These are phyloP conservation scores for Coemansia sp. DNA, from an alignment of 192 early-diverging fungal species.

Conservation along the genomic window DNA sequence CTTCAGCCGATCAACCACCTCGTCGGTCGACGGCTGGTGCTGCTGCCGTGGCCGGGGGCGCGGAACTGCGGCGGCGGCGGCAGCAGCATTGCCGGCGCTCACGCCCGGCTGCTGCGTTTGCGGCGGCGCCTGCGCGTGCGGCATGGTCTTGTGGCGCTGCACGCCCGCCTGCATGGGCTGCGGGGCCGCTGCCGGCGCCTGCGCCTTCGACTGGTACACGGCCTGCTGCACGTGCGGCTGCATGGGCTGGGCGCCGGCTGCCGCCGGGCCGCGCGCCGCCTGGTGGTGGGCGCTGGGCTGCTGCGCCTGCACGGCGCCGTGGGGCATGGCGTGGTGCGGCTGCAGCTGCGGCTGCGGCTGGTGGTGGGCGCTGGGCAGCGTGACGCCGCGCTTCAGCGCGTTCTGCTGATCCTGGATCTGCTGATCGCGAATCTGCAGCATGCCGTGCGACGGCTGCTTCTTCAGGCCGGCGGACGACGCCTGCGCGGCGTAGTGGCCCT, in stretches of 20 bases:
- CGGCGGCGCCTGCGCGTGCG: constrained; percentile 13
- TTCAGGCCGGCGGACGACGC: constrained; percentile 4
- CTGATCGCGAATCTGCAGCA: constrained; percentile 28
- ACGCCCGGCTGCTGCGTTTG: not conserved
- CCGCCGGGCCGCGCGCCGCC: constrained; percentile 28
- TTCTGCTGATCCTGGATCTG: constrained; percentile 38
- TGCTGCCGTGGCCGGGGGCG: constrained; percentile 55
- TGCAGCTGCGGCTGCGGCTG: constrained; percentile 20
- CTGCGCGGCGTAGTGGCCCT: constrained; percentile 24
- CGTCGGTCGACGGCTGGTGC: constrained; percentile 59
- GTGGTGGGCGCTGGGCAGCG: constrained; percentile 22
- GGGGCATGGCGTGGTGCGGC: constrained; percentile 12
- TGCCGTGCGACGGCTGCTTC: constrained; percentile 16
- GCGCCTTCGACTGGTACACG: constrained; percentile 28
- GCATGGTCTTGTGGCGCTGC: constrained; percentile 6
- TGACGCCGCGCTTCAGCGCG: constrained; percentile 34
- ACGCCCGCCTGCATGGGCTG: constrained; percentile 26
- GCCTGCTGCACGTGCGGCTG: constrained; percentile 13
- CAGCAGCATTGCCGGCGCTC: not conserved
- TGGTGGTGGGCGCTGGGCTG: constrained; percentile 46
- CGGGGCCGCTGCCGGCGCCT: constrained; percentile 16
- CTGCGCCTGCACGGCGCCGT: constrained; percentile 21
- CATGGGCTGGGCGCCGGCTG: constrained; percentile 5
- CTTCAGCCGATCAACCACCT: constrained; percentile 78
- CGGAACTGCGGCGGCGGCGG: constrained; percentile 16